Evolutionary conservation across 1,284 basidiomycete species (phyloP).

Genomic region (Anthracocystis panici-leucophaei): DNA sequence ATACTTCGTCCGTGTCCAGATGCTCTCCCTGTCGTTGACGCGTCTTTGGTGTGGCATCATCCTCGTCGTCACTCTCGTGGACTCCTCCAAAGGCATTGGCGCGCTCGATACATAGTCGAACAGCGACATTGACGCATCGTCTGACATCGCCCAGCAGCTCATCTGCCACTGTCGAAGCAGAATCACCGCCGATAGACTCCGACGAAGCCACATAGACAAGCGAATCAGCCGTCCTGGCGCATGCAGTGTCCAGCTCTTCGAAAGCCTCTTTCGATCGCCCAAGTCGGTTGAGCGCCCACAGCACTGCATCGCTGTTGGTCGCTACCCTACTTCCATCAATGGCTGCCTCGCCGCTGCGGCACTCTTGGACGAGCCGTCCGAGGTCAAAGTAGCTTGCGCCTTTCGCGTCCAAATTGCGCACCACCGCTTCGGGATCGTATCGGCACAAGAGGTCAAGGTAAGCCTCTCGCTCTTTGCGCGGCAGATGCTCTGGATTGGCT

Average conservation of each 20-base stretch:
- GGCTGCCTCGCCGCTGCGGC: slow-evolving; percentile 72
- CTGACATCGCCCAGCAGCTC: slow-evolving; percentile 36
- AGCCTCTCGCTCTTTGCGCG: slow-evolving; percentile 73
- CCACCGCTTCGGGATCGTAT: slow-evolving; percentile 77
- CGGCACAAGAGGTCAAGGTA: slow-evolving; percentile 82
- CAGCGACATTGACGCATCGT: slow-evolving; percentile 45
- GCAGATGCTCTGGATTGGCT: slow-evolving; percentile 70
- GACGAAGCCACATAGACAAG: slow-evolving; percentile 24
- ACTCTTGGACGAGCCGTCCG: slow-evolving; percentile 75
- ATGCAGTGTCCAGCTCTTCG: slow-evolving; percentile 48
- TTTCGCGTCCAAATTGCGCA: slow-evolving; percentile 77
- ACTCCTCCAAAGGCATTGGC: slow-evolving; percentile 37
- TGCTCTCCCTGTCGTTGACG: not conserved
- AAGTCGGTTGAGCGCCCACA: slow-evolving; percentile 82
- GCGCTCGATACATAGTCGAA: slow-evolving; percentile 46
- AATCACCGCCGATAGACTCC: not conserved
- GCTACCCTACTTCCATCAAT: slow-evolving; percentile 32
- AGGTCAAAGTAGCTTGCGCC: slow-evolving; percentile 76
- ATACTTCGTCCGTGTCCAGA: slow-evolving; percentile 81
- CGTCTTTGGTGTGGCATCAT: not conserved
- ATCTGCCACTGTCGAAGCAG: slow-evolving; percentile 7
- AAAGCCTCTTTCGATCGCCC: slow-evolving; percentile 75
- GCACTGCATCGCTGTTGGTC: slow-evolving; percentile 79
- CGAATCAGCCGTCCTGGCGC: slow-evolving; percentile 57
- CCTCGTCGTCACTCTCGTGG: slow-evolving; percentile 48